Base-by-base conservation (phyloP, 192 early-diverging fungal genomes). In the Helicostylum pulchrum region DNA sequence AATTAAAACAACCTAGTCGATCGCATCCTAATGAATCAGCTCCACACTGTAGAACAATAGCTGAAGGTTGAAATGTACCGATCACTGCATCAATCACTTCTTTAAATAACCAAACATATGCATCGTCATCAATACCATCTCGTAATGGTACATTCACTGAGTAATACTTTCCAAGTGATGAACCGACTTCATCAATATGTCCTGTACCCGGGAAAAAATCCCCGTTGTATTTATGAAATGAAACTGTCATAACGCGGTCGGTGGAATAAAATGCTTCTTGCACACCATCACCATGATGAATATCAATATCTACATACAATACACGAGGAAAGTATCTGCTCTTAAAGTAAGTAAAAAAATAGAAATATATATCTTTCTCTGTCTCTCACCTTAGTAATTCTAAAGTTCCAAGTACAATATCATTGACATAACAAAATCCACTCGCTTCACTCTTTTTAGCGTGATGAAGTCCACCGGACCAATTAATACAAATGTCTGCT, bases 341-440 rank as follows among this genome's bases (percentile, higher is more conserved):
- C 30, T 17, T 12, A 62, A 19, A 49, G 49, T 31, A 14, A 48
- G 15, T 17, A 11, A 17, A 44, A 51, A 7, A 12, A n/a, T 32
- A 14, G 26, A 10, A 1, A 55, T 15, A 36, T 43, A 11, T 34
- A 15, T 26, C 6, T 64, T n/a, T n/a, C n/a, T n/a, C n/a, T 21
- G 62, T 69, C 42, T 42, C 67, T 56, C 70, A 90, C 86, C 82
- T 82, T 30, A 95, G 78, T 31, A 99, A 80, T 58, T 90, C 88
- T 44, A 97, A 84, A 34, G 94, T 97, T 5, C 90, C 95, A 3
- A 99, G 78, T 3, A 97, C 95, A 67, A 97, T 94, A 67, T 99
- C 97, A 70, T 99, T 99, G 11, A 99, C 92, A 71, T 95, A 99
- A 72, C 97, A 99, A 71, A 98, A 99, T 4, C 97, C 97, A 47